Evolutionary conservation across 306 rosid genomes (phyloP).

Genomic region (Macrotyloma uniflorum): DNA sequence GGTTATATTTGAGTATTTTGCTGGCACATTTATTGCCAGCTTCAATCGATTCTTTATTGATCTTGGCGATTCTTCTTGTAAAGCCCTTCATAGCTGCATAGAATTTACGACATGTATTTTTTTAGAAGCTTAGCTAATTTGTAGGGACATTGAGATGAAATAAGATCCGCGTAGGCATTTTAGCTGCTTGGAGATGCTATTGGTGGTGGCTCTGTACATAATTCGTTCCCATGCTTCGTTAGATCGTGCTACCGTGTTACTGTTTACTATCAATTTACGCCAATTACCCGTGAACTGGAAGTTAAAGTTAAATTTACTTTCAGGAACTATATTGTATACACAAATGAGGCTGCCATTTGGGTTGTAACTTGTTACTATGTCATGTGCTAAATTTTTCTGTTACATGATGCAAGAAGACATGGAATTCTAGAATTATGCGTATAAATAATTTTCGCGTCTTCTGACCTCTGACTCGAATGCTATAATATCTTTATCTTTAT

Average conservation of each 20-base stretch:
- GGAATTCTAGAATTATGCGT: slow-evolving; percentile 8
- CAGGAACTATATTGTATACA: slow-evolving; percentile 19
- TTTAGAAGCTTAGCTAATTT: slow-evolving; percentile 52
- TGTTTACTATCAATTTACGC: not conserved
- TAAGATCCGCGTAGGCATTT: slow-evolving; percentile 40
- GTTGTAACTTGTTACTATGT: slow-evolving; percentile 9
- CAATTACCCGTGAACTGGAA: not conserved
- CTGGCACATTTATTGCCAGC: slow-evolving; percentile 42
- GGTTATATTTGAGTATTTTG: slow-evolving; percentile 25
- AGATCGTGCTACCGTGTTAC: not conserved
- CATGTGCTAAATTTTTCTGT: not conserved
- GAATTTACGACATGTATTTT: slow-evolving; percentile 35
- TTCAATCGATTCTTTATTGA: slow-evolving; percentile 54
- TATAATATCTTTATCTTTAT: not conserved
- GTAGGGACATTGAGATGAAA: slow-evolving; percentile 48
- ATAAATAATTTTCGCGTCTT: not conserved
- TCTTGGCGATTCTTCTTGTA: slow-evolving; percentile 63
- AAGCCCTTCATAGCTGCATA: slow-evolving; percentile 50
- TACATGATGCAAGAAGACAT: slow-evolving; percentile 1
- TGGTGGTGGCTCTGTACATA: slow-evolving; percentile 58
- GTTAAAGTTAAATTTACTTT: slow-evolving; percentile 15
- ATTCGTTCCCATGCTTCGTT: slow-evolving; percentile 21
- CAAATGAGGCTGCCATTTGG: slow-evolving; percentile 25
- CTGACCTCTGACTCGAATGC: not conserved
- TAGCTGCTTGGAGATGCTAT: slow-evolving; percentile 34